Evolutionary conservation across 2,329 filamentous ascomycete species (phyloP).

Genomic region (Alternaria panax): DNA sequence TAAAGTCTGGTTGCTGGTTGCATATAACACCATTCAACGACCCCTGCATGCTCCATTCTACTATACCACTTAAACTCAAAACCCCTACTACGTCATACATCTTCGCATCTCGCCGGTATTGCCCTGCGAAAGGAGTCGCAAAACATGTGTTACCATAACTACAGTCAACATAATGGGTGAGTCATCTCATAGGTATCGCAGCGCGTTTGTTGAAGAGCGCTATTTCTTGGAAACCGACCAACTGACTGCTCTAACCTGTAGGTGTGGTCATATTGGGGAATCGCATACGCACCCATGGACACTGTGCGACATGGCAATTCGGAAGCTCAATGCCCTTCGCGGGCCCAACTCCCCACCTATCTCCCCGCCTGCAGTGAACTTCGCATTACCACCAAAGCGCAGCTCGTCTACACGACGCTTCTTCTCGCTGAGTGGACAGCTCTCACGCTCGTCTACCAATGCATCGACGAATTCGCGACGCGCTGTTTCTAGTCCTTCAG

Average conservation of each 20-base stretch:
- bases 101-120: neutral
- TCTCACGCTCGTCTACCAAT: constrained; percentile 33
- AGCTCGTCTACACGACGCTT: constrained; percentile 35
- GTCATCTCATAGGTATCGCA: neutral
- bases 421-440: constrained; percentile 32
- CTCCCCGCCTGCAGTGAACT: constrained; percentile 19
- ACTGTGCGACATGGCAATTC: constrained; percentile 35
- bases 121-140: neutral
- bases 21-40: constrained; percentile 4
- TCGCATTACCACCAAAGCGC: constrained; percentile 28
- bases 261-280: constrained; percentile 46
- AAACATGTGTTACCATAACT: constrained; percentile 48
- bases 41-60: constrained; percentile 7
- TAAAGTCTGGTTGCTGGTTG: constrained; percentile 7
- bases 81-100: constrained; percentile 19
- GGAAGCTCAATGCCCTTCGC: constrained; percentile 32
- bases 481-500: constrained; percentile 24
- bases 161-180: constrained; percentile 38
- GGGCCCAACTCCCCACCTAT: constrained; percentile 40
- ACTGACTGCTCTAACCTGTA: neutral
- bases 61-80: constrained; percentile 7
- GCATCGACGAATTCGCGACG: constrained; percentile 29
- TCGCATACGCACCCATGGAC: constrained; percentile 37
- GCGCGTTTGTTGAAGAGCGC: neutral
- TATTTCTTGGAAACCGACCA: neutral